Conservation (phyloP, 2,329 filamentous ascomycete species). For the Colletotrichum siamense region DNA sequence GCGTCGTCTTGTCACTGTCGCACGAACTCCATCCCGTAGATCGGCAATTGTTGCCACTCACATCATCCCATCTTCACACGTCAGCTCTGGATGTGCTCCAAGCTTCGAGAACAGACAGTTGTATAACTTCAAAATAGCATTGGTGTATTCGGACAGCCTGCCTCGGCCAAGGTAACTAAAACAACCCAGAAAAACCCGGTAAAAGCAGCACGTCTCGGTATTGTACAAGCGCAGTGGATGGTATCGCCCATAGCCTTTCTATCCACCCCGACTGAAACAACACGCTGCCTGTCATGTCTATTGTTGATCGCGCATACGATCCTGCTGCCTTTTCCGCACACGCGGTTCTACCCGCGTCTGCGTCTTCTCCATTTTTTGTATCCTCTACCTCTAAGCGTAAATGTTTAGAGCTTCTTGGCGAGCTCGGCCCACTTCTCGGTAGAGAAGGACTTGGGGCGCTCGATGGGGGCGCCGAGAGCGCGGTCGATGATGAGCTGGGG, state of each 20-base stretch:
- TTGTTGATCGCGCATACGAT: constrained; percentile 16
- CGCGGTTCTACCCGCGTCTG: not conserved
- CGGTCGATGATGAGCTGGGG: constrained; percentile 99
- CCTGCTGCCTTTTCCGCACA: constrained; percentile 14
- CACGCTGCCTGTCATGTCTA: constrained; percentile 23
- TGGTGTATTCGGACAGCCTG: constrained; percentile 19
- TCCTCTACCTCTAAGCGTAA: not conserved
- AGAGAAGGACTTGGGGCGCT: constrained; percentile 98
- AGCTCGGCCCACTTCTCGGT: constrained; percentile 97
- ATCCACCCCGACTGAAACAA: constrained; percentile 25
- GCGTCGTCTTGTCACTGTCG: not conserved
- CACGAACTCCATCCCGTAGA: not conserved
- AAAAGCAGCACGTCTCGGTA: constrained; percentile 22
- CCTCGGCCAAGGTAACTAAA: constrained; percentile 18
- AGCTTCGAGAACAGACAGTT: not conserved
- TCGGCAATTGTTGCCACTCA: not conserved
- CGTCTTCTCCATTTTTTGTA: not conserved
- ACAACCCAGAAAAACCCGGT: constrained; percentile 23
- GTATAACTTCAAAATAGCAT: constrained; percentile 16
- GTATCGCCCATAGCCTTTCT: constrained; percentile 23
- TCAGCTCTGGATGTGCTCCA: not conserved
- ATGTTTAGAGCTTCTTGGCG: constrained; percentile 82
- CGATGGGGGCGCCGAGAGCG: constrained; percentile 93
- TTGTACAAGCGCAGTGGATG: constrained; percentile 26
- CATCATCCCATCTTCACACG: not conserved